phyloP scores from a whole-genome alignment of 345 rosid genomes.

The Brassica napus region DNA sequence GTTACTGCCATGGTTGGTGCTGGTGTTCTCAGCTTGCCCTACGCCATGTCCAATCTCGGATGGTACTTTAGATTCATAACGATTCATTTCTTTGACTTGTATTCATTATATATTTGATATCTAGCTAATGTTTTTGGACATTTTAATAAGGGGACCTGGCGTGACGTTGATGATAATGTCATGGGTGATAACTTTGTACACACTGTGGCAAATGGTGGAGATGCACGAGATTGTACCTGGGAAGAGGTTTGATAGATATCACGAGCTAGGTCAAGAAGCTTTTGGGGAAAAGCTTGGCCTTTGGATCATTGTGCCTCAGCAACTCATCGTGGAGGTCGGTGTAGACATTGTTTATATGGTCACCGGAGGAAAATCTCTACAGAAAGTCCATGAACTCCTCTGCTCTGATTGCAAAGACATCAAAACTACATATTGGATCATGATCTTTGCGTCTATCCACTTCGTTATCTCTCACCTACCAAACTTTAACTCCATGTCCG shows the following conservation, averaged over 20 bases:
- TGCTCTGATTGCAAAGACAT: conserved; percentile 49
- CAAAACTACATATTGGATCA: conserved; percentile 57
- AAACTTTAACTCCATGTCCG: conserved; percentile 62
- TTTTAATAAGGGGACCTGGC: conserved; percentile 60
- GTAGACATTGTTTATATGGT: conserved; percentile 63
- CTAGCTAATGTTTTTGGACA: background rate
- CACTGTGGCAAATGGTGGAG: conserved; percentile 86
- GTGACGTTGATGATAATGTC: conserved; percentile 50
- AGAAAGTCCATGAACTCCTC: conserved; percentile 53
- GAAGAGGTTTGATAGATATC: conserved; percentile 70
- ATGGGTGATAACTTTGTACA: conserved; percentile 73
- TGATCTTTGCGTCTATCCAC: conserved; percentile 59
- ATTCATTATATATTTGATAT: background rate
- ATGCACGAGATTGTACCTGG: conserved; percentile 81
- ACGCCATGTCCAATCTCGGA: conserved; percentile 67
- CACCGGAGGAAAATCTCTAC: conserved; percentile 60
- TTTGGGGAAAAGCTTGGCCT: conserved; percentile 74
- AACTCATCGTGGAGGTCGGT: conserved; percentile 65
- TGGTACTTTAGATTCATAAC: conserved; percentile 37
- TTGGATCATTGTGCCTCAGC: conserved; percentile 70
- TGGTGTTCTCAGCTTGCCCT: conserved; percentile 68
- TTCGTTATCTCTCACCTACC: conserved; percentile 65
- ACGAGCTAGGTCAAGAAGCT: conserved; percentile 71
- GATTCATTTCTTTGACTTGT: background rate
- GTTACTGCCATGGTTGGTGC: conserved; percentile 84